Evolutionary conservation across 2,329 filamentous ascomycete genomes (phyloP), one percentile per base, ranked within the genome.

Genomic region (Alternaria triticimaculans): DNA sequence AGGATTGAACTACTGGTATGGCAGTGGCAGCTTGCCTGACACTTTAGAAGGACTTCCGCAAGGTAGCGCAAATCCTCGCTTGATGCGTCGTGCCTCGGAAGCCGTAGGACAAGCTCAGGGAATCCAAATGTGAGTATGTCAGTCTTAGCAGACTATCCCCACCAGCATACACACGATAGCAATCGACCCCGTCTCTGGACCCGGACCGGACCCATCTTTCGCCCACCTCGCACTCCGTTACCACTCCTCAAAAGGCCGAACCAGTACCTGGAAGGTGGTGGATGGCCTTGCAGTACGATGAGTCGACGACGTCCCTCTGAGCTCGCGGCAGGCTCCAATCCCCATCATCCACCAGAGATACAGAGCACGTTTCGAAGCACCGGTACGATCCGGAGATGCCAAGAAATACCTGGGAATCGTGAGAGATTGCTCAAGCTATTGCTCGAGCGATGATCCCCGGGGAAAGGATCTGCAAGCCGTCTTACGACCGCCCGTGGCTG

Each of bases 1-100:
- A 78, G 75, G 73, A 61, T 66, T 71, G 56, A 75, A 71, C 64
- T 78, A 74, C 64, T 79, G 76, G 76, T 76, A 76, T 74, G 72
- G 73, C 68, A 76, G 65, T 57, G 63, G 63, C 64, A 74, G 69
- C 64, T 64, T 78, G 62, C 74, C 75, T 60, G 73, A 75, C 56
- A 70, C 64, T 30, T 64, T 77, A 62, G 72, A 76, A 55, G 72
- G 66, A 20, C 60, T 72, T 59, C 64, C 73, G 55, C 67, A 71
- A 23, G 73, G 73, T 28, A 64, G 46, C 37, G 63, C 69, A 21
- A 72, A 71, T 59, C 67, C 71, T 58, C 72, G 73, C 50, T 71
- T 73, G 65, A 71, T 75, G 66, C 76, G 77, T 64, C 74, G 76
- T 63, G 72, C 73, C 54, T 78, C 77, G 18, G 76, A 78, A 45